Evolutionary conservation across 2,329 filamentous ascomycete genomes (phyloP), one percentile per base, ranked within the genome.

Genomic region (Aureobasidium sp.): DNA sequence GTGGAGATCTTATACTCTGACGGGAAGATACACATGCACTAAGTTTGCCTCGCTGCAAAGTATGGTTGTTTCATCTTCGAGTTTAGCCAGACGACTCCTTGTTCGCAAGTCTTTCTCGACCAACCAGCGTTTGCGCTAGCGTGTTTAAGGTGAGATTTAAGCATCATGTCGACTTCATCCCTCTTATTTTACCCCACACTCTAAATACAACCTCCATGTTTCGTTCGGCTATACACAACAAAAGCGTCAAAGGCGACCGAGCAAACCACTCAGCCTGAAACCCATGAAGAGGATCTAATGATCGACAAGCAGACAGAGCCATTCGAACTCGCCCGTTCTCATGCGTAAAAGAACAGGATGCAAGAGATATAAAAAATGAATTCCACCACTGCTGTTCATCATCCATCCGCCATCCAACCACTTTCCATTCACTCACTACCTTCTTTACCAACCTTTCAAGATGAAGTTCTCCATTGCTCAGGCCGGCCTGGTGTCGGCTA

Each of bases 381-480:
- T 22, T 25, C 32, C 32, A 12, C 21, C 44, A 48, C 10, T 27
- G 30, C 22, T 48, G n/a, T 8, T 35, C 32, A 25, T 19, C 14
- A 21, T 48, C 22, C 21, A 35, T 37, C 44, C 32, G 29, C 32
- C 44, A 37, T 48, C 32, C 32, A 48, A 21, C 44, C 25, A 48
- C 22, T 22, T 48, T 48, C 44, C 32, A 35, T 37, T 48, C 44
- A 48, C 11, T 37, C 44, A 48, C 29, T 45, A 45, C 29, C 29
- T 45, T 48, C 30, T 24, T 16, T 22, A 35, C 44, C 7, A 45
- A 19, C 22, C 21, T 11, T 49, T 30, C 54, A 54, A 30, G 7
- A 56, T 56, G 54, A 56, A 56, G 48, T 56, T 50, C 32, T 29
- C 52, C 32, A 49, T 39, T 29, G 21, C 45, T 38, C 45, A 49